Conservation (phyloP, 2,329 filamentous ascomycete species). For the Pyrenochaeta sp. region DNA sequence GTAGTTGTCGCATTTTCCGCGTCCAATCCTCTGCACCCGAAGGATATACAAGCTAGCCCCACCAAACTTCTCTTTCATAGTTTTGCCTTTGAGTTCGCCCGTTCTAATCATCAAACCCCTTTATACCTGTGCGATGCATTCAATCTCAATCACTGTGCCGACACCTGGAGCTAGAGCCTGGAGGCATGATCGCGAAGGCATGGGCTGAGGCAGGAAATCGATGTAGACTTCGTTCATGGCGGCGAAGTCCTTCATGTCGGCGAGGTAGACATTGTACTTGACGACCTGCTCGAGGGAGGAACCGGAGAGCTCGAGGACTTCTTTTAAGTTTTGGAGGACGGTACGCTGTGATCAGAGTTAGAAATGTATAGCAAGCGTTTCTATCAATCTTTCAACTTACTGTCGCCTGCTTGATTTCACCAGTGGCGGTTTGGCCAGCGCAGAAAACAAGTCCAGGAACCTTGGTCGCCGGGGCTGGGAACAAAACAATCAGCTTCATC, state of each 20-base stretch:
- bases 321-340: slow-evolving; percentile 28
- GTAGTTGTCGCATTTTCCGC: too few species aligned
- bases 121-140: slow-evolving; percentile 34
- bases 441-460: slow-evolving; percentile 33
- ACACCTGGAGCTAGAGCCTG: slow-evolving; percentile 28
- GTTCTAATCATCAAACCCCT: not conserved
- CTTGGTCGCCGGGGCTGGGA: slow-evolving; percentile 23
- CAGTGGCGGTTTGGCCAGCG: slow-evolving; percentile 32
- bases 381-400: too few species aligned
- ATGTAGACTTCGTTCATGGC: slow-evolving; percentile 42
- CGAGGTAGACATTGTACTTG: slow-evolving; percentile 41
- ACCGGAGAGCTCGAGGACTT: slow-evolving; percentile 33
- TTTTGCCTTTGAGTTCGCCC: too few species aligned
- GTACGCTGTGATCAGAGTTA: too few species aligned
- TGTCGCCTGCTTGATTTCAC: slow-evolving; percentile 33
- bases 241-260: slow-evolving; percentile 39
- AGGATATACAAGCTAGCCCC: too few species aligned
- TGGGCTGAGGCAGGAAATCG: slow-evolving; percentile 31
- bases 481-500: not conserved
- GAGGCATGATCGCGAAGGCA: slow-evolving; percentile 25
- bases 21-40: too few species aligned
- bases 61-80: too few species aligned
- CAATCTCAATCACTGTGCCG: slow-evolving; percentile 35
- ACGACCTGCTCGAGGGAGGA: slow-evolving; percentile 39
- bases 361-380: too few species aligned